Percentiles rank a stretch among this genome's conserved stretches.
These are phyloP conservation scores for Acacia acuminata DNA, from an alignment of 306 rosid species.

Conservation along the genomic window DNA sequence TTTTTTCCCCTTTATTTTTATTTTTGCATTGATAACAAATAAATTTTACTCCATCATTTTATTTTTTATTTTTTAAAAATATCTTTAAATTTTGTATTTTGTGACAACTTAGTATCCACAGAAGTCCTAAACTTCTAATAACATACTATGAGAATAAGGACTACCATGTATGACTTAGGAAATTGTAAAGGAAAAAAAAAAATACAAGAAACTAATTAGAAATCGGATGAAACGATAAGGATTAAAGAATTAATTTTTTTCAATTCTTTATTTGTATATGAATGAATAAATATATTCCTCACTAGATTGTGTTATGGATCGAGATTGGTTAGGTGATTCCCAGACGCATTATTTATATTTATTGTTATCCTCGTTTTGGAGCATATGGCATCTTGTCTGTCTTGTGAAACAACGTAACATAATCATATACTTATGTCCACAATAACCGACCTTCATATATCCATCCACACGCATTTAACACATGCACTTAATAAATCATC, in stretches of 20 bases:
- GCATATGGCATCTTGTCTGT: conserved; percentile 10
- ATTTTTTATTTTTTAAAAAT: no score
- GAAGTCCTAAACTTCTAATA: no score
- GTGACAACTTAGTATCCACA: background rate
- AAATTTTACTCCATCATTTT: background rate
- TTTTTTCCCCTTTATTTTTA: no score
- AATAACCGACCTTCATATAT: background rate
- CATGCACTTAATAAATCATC: background rate
- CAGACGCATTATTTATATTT: conserved; percentile 22
- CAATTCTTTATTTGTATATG: background rate
- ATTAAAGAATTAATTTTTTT: no score
- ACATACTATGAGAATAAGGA: no score
- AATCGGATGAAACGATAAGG: background rate
- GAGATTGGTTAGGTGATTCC: conserved; percentile 36
- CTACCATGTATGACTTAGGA: no score
- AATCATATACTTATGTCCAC: background rate
- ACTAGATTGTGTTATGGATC: conserved; percentile 17
- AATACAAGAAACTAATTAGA: no score
- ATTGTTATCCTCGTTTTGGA: conserved; percentile 30
- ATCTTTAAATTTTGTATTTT: no score
- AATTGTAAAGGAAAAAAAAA: no score
- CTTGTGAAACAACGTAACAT: background rate
- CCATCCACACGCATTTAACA: background rate
- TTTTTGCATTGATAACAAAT: no score
- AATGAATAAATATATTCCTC: conserved; percentile 34